Evolutionary conservation across 192 early-diverging fungal genomes (phyloP), one percentile per base, ranked within the genome.

Genomic region (Diversispora eburnea): DNA sequence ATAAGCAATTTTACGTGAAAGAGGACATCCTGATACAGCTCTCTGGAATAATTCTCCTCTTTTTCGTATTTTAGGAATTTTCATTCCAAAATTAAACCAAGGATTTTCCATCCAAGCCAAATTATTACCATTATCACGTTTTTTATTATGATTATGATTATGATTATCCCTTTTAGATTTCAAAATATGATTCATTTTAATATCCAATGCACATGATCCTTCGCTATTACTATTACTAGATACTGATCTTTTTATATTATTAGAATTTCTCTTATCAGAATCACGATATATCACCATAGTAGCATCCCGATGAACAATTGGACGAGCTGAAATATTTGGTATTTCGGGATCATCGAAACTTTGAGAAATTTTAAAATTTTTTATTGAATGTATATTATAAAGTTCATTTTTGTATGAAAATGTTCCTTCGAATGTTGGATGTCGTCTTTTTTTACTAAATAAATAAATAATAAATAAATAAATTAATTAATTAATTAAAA

Each of bases 1-100:
- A 61, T 81, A 81, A n/a, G 72, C 77, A 55, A 78, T 75, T n/a
- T 76, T 72, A 15, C 77, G 63, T 49, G 76, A 76, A 10, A 57
- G 54, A n/a, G 80, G 80, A 49, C 80, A 81, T 67, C 80, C 80
- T 48, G 78, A 39, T 2, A 67, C 52, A 1, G 60, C 55, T 4
- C 69, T 74, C 9, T 57, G 68, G 0, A 49, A 5, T 3, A 51
- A 33, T 67, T 12, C 15, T 49, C 25, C 25, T 2, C 25, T 45
- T 51, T 67, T n/a, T 39, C 20, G 17, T 25, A 15, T 15, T 48
- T 1, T 0, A 33, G n/a, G 5, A 6, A 12, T 9, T 12, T n/a
- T 49, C n/a, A 17, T 22, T 22, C 65, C 8, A 13, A 47, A 7
- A 60, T 41, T 22, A 60, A 60, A 60, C 17, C 58, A 15, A 3